These are phyloP conservation scores for Trichophyton mentagrophytes DNA, from an alignment of 2,329 filamentous ascomycete genomes.

Conservation along the genomic window DNA sequence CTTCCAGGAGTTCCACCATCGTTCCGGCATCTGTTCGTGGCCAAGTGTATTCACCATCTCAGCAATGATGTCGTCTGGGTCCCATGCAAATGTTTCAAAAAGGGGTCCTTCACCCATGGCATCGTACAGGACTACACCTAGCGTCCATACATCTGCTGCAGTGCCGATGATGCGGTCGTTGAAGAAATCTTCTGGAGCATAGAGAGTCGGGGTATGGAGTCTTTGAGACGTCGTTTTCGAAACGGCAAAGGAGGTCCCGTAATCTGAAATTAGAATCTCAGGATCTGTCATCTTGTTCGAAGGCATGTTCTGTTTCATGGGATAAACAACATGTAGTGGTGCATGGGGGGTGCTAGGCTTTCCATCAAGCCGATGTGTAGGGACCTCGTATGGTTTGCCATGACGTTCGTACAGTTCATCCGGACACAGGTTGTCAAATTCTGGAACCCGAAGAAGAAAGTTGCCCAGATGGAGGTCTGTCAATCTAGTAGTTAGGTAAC, in stretches of 20 bases:
- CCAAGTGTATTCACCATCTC: slow-evolving; percentile 18
- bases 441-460: slow-evolving; percentile 13
- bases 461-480: slow-evolving; percentile 14
- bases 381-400: slow-evolving; percentile 14
- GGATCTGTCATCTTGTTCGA: slow-evolving; percentile 14
- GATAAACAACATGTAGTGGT: slow-evolving; percentile 13
- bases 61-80: slow-evolving; percentile 15
- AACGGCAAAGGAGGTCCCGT: slow-evolving; percentile 16
- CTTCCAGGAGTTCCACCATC: slow-evolving; percentile 15
- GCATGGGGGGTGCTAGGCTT: slow-evolving; percentile 15
- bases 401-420: slow-evolving; percentile 14
- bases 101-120: slow-evolving; percentile 15
- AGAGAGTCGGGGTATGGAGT: slow-evolving; percentile 16
- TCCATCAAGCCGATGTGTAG: slow-evolving; percentile 14
- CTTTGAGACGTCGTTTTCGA: slow-evolving; percentile 14
- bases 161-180: slow-evolving; percentile 11
- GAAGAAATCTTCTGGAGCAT: slow-evolving; percentile 15
- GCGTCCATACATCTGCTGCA: slow-evolving; percentile 16
- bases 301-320: slow-evolving; percentile 15
- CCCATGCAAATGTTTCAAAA: slow-evolving; percentile 17
- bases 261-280: slow-evolving; percentile 18
- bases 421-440: slow-evolving; percentile 13
- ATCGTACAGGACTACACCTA: slow-evolving; percentile 16
- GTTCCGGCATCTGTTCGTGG: slow-evolving; percentile 1
- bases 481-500: slow-evolving; percentile 6